A percentile compares a stretch with the other conserved stretches of the same genome.
These are phyloP conservation scores for Malus domestica DNA, from an alignment of 306 rosid genomes.

Conservation along the genomic window ASM211411v1 NC_041790.1:5545501-5546000, in stretches of 20 bases:
- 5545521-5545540: background rate
- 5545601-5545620: background rate
- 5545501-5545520: no score
- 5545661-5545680: background rate
- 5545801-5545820: conserved; percentile 76
- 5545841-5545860: conserved; percentile 94
- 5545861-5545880: conserved; percentile 97
- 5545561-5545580: background rate
- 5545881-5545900: conserved; percentile 29
- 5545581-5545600: background rate
- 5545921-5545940: background rate
- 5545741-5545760: conserved; percentile 53
- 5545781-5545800: conserved; percentile 72
- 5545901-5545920: no score
- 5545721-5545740: background rate
- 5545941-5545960: background rate
- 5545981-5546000: background rate
- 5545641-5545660: background rate
- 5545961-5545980: background rate
- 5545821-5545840: conserved; percentile 68
- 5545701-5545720: background rate
- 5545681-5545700: background rate
- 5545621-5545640: background rate
- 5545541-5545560: background rate
- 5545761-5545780: conserved; percentile 88